Percentiles rank a stretch among this genome's conserved stretches.
Evolutionary conservation across 306 rosid species (phyloP).

Genomic region (Quercus engelmannii): DNA sequence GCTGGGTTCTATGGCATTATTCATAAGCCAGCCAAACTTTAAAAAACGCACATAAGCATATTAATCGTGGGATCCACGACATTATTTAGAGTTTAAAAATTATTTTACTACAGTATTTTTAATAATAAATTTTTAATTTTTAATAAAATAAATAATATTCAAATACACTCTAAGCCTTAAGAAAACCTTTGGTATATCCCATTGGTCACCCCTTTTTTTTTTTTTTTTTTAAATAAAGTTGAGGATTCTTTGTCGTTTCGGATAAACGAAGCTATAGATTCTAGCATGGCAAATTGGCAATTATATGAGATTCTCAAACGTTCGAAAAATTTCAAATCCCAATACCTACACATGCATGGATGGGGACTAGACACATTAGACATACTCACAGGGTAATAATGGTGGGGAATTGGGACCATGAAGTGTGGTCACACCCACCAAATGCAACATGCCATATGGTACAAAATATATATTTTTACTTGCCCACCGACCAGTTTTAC

Average conservation of each 20-base stretch:
- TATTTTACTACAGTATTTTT: fast-evolving
- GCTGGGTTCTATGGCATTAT: fast-evolving
- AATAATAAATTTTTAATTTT: too few species aligned
- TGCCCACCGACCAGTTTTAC: background rate
- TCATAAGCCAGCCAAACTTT: too few species aligned
- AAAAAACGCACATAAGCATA: too few species aligned
- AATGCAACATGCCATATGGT: background rate
- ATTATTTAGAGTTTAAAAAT: too few species aligned
- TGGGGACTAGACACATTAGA: background rate
- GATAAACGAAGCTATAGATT: too few species aligned
- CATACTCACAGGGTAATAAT: background rate
- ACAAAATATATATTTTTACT: background rate
- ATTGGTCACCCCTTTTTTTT: too few species aligned
- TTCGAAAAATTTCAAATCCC: background rate
- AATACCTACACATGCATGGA: background rate
- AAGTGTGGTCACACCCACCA: background rate
- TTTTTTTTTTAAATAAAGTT: too few species aligned
- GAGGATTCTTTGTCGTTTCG: too few species aligned
- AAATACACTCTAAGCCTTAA: fast-evolving
- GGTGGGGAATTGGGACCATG: background rate
- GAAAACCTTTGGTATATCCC: too few species aligned
- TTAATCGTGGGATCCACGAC: fast-evolving
- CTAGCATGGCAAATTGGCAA: too few species aligned
- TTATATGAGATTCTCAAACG: background rate
- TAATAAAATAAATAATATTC: too few species aligned